Evolutionary conservation across 371 early-diverging fungal genomes (phyloP).

Genomic region (Phascolomyces articulosus): DNA sequence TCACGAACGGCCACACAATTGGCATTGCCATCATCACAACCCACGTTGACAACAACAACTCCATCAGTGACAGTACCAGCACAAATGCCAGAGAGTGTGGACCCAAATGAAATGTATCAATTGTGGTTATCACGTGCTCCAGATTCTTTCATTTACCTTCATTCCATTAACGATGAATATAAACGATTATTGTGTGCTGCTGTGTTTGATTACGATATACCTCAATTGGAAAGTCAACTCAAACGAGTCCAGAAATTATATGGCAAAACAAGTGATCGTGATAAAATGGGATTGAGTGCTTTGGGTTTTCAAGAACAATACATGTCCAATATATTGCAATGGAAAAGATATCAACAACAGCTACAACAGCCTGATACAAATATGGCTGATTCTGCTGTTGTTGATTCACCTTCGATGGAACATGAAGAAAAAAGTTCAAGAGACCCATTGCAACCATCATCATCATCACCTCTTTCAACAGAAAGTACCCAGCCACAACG

Average conservation of each 20-base stretch:
- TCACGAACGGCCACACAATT: background rate
- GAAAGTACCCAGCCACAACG: too few relatives aligned
- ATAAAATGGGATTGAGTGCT: conserved; percentile 41
- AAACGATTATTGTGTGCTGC: conserved; percentile 42
- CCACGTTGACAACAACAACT: background rate
- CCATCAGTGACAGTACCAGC: too few relatives aligned
- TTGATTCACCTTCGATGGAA: too few relatives aligned
- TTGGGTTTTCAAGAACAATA: conserved; percentile 46
- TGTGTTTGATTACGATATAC: conserved; percentile 39
- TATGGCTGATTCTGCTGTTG: background rate
- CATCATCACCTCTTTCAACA: too few relatives aligned
- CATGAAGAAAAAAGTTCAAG: too few relatives aligned
- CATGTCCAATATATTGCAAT: conserved; percentile 28
- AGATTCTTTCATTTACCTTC: conserved; percentile 41
- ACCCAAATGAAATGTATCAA: conserved; percentile 19
- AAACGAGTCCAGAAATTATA: conserved; percentile 37
- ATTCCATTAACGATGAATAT: conserved; percentile 47
- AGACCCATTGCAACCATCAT: too few relatives aligned
- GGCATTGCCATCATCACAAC: background rate
- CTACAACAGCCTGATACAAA: background rate
- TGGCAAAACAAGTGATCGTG: conserved; percentile 52
- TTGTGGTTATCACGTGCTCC: conserved; percentile 36
- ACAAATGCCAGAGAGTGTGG: background rate
- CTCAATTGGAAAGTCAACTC: conserved; percentile 25
- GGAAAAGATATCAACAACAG: conserved; percentile 20